Conservation (phyloP, 768 basidiomycete genomes). For the Collybia sp. region DNA sequence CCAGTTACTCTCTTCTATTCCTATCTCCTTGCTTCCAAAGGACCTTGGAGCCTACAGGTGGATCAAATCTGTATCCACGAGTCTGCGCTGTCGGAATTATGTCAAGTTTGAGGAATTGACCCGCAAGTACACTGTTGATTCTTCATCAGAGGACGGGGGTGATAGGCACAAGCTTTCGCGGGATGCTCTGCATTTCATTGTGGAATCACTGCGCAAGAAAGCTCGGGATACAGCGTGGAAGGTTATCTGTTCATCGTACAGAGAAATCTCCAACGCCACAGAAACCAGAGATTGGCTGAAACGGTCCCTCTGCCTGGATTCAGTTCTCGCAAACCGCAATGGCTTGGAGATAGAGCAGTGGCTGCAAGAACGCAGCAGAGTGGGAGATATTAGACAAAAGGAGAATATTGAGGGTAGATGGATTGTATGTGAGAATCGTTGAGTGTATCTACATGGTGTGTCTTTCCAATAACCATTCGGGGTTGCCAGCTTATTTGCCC, state of each 20-base stretch:
- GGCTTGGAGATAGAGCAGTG: slow-evolving; percentile 43
- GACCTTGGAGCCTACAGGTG: slow-evolving; percentile 36
- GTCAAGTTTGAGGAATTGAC: slow-evolving; percentile 45
- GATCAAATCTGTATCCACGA: slow-evolving; percentile 46
- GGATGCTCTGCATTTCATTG: slow-evolving; percentile 38
- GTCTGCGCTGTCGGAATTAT: slow-evolving; percentile 53
- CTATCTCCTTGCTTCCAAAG: slow-evolving; percentile 31
- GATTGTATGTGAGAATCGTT: slow-evolving; percentile 53
- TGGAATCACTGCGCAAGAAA: slow-evolving; percentile 45
- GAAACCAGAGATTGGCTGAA: slow-evolving; percentile 43
- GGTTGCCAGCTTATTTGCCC: too few relatives aligned
- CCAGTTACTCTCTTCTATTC: slow-evolving; percentile 37
- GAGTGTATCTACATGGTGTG: background rate
- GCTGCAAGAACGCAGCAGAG: slow-evolving; percentile 35
- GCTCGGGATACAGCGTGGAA: slow-evolving; percentile 53
- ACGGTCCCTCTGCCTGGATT: slow-evolving; percentile 41
- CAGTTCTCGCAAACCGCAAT: slow-evolving; percentile 20
- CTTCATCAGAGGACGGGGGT: slow-evolving; percentile 13
- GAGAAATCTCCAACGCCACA: slow-evolving; percentile 45
- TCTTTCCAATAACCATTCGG: too few relatives aligned
- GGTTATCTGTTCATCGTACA: slow-evolving; percentile 56
- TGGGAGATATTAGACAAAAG: slow-evolving; percentile 50
- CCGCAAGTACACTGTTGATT: slow-evolving; percentile 13
- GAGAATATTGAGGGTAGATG: slow-evolving; percentile 56
- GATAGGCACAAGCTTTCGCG: slow-evolving; percentile 15